phyloP scores from a whole-genome alignment of 495 filamentous ascomycete species.

The Poronia punctata region DNA sequence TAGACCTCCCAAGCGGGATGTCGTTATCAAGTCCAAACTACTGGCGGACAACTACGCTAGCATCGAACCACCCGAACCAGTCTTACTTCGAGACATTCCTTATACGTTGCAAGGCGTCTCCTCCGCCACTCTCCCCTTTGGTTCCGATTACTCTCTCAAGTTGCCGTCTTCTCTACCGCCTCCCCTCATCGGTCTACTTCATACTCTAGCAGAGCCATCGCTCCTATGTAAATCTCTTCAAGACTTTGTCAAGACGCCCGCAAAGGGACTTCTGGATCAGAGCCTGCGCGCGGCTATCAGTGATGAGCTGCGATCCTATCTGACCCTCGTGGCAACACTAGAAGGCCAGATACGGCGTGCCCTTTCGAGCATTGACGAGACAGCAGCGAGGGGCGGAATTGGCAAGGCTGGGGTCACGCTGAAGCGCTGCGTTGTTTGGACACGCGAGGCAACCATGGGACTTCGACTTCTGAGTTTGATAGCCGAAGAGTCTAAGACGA shows the following conservation, averaged over 20 bases:
- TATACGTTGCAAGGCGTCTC: conserved; percentile 93
- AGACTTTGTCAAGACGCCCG: conserved; percentile 65
- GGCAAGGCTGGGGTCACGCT: conserved; percentile 90
- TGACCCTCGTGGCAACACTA: conserved; percentile 85
- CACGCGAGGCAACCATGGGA: conserved; percentile 93
- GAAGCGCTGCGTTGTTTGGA: conserved; percentile 96
- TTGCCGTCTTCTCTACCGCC: conserved; percentile 73
- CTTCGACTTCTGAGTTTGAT: conserved; percentile 90
- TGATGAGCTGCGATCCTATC: conserved; percentile 78
- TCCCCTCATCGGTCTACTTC: conserved; percentile 79
- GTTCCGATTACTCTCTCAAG: conserved; percentile 54
- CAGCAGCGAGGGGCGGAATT: conserved; percentile 55
- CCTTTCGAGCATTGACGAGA: conserved; percentile 58
- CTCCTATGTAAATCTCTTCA: conserved; percentile 76
- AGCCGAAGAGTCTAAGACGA: conserved; percentile 79
- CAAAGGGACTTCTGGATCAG: conserved; percentile 71
- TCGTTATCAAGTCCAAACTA: conserved; percentile 44
- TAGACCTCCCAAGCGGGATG: conserved; percentile 27
- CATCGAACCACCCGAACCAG: conserved; percentile 55
- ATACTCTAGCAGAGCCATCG: conserved; percentile 88
- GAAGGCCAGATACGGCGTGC: conserved; percentile 90
- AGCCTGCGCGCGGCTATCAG: conserved; percentile 86
- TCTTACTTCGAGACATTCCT: conserved; percentile 82
- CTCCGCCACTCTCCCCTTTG: conserved; percentile 73
- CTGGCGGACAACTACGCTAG: conserved; percentile 45